Evolutionary conservation across 2,329 filamentous ascomycete species (phyloP).

Genomic region (Moelleriella libera): DNA sequence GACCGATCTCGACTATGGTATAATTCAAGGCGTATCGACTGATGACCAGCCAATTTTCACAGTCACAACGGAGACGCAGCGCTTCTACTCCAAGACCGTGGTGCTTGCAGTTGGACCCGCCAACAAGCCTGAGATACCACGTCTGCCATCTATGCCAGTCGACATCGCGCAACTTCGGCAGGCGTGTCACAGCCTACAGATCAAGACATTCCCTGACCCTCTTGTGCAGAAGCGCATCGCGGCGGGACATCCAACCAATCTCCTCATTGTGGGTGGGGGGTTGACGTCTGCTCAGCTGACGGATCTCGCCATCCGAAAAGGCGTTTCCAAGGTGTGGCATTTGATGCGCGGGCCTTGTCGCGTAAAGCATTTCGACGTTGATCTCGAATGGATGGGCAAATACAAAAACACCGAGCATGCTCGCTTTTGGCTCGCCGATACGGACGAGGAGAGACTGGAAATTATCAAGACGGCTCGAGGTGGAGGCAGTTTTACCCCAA

Average conservation of each 20-base stretch:
- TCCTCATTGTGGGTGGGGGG: slow-evolving; percentile 62
- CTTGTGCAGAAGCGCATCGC: slow-evolving; percentile 38
- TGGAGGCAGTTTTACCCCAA: slow-evolving; percentile 63
- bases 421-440: slow-evolving; percentile 63
- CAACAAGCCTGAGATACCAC: slow-evolving; percentile 37
- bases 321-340: slow-evolving; percentile 55
- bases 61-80: slow-evolving; percentile 38
- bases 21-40: slow-evolving; percentile 26
- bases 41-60: slow-evolving; percentile 47
- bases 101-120: slow-evolving; percentile 60
- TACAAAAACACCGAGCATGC: slow-evolving; percentile 68
- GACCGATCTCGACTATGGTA: slow-evolving; percentile 44
- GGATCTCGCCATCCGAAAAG: slow-evolving; percentile 49
- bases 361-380: slow-evolving; percentile 67
- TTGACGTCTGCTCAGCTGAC: slow-evolving; percentile 63
- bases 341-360: slow-evolving; percentile 46
- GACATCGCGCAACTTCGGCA: slow-evolving; percentile 17
- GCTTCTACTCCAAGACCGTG: slow-evolving; percentile 45
- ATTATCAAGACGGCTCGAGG: slow-evolving; percentile 53
- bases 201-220: slow-evolving; percentile 40
- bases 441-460: slow-evolving; percentile 51
- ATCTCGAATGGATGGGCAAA: slow-evolving; percentile 68
- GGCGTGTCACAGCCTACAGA: slow-evolving; percentile 50
- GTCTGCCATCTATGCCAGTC: slow-evolving; percentile 17
- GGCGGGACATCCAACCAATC: slow-evolving; percentile 35